Conservation (phyloP, 169 alveolate genomes). For the Besnoitia besnoiti region DNA sequence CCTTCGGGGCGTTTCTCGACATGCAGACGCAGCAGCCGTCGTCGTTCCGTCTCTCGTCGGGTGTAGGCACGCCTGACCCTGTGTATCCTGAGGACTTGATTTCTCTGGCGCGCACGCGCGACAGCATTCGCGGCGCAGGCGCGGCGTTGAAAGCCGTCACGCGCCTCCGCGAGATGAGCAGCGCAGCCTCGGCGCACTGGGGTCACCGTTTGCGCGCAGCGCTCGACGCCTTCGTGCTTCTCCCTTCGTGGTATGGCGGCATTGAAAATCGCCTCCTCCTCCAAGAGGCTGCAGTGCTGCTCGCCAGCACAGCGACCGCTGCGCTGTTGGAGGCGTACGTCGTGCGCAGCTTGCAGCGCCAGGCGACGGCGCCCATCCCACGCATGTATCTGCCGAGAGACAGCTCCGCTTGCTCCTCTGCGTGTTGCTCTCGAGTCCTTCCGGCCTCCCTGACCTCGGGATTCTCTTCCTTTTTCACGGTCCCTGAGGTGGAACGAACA, state of each 20-base stretch:
- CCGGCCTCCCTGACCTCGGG: background rate
- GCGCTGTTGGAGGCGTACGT: slow-evolving; percentile 1
- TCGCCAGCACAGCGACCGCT: background rate
- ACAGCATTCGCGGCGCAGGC: background rate
- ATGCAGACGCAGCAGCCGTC: background rate
- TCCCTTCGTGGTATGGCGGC: slow-evolving; percentile 34
- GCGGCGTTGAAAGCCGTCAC: background rate
- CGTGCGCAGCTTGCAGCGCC: background rate
- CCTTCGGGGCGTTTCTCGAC: background rate
- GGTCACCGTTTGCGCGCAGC: background rate
- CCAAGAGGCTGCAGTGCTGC: slow-evolving; percentile 26
- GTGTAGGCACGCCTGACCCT: background rate
- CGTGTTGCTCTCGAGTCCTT: background rate
- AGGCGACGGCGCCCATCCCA: background rate
- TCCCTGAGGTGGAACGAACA: background rate
- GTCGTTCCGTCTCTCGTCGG: background rate
- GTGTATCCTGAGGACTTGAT: background rate
- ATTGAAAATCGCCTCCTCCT: background rate
- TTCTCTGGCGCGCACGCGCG: background rate
- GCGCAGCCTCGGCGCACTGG: slow-evolving; percentile 1
- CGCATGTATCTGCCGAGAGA: background rate
- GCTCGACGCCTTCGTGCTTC: background rate
- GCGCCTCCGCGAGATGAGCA: background rate
- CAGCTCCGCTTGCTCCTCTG: background rate
- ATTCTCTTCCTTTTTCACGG: background rate